Percentiles rank a stretch among this genome's conserved stretches.
Evolutionary conservation across 768 basidiomycete genomes (phyloP).

Genomic region (Suillus tomentosus): DNA sequence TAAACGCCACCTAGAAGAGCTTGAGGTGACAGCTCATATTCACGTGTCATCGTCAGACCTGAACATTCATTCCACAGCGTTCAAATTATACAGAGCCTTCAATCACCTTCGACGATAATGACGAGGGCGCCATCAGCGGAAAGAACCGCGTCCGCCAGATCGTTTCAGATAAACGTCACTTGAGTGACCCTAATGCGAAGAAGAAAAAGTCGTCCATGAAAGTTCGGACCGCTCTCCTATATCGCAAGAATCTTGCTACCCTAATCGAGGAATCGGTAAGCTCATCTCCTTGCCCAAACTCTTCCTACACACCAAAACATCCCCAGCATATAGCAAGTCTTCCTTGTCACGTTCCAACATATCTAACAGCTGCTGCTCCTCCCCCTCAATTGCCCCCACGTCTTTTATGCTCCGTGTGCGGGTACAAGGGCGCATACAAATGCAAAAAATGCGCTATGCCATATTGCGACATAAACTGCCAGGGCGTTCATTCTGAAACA

Average conservation of each 20-base stretch:
- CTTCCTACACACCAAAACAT: background rate
- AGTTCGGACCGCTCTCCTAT: slow-evolving; percentile 77
- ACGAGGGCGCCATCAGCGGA: slow-evolving; percentile 46
- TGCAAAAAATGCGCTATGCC: slow-evolving; percentile 78
- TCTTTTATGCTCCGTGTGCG: slow-evolving; percentile 81
- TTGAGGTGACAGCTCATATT: slow-evolving; percentile 55
- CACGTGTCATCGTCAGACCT: background rate
- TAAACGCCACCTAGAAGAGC: slow-evolving; percentile 78
- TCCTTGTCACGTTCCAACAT: slow-evolving; percentile 58
- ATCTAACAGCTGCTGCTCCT: slow-evolving; percentile 68
- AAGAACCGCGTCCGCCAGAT: slow-evolving; percentile 34
- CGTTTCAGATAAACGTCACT: slow-evolving; percentile 14
- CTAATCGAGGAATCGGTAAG: slow-evolving; percentile 82
- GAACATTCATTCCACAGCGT: slow-evolving; percentile 45
- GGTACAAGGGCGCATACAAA: slow-evolving; percentile 79
- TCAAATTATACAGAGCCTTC: slow-evolving; percentile 76
- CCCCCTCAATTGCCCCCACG: slow-evolving; percentile 66
- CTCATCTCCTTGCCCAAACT: slow-evolving; percentile 14
- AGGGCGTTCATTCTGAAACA: slow-evolving; percentile 74
- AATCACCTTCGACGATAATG: slow-evolving; percentile 46
- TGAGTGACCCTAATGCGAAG: slow-evolving; percentile 35
- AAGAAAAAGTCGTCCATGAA: slow-evolving; percentile 84
- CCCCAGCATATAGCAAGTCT: slow-evolving; percentile 59
- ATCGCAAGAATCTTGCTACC: slow-evolving; percentile 75
- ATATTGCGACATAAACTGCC: slow-evolving; percentile 76